A percentile compares a stretch with the other conserved stretches of the same genome.
Evolutionary conservation across 163 green algal species (phyloP).

Genomic region (Chlorella variabilis): DNA sequence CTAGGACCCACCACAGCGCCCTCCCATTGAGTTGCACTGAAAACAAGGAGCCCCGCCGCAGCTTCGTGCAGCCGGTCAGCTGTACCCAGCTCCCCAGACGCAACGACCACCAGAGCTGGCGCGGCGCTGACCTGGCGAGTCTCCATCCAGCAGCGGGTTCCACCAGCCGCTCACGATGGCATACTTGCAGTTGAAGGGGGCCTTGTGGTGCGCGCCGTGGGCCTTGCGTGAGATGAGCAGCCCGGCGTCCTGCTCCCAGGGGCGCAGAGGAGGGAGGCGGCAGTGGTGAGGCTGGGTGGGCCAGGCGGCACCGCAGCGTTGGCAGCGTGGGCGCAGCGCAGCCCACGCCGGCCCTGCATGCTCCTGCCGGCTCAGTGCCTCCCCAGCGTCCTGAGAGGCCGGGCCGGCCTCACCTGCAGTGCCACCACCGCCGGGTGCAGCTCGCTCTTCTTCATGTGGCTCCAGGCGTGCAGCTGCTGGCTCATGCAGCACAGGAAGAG

Average conservation of each 20-base stretch:
- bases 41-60: too few relatives aligned
- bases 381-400: too few relatives aligned
- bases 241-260: conserved; percentile 74
- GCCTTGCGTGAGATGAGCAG: conserved; percentile 88
- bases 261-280: not conserved
- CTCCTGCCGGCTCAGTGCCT: too few relatives aligned
- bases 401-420: conserved; percentile 71
- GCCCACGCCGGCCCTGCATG: too few relatives aligned
- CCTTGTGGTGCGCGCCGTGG: conserved; percentile 94
- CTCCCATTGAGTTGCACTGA: too few relatives aligned
- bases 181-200: conserved; percentile 98
- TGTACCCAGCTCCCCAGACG: not conserved
- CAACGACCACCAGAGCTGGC: too few relatives aligned
- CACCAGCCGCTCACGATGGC: conserved; percentile 94
- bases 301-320: too few relatives aligned
- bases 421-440: conserved; percentile 72
- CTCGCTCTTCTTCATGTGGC: conserved; percentile 90
- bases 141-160: conserved; percentile 88
- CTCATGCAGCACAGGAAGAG: conserved; percentile 87
- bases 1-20: too few relatives aligned
- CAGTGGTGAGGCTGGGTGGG: too few relatives aligned
- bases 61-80: too few relatives aligned
- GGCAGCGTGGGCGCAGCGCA: too few relatives aligned
- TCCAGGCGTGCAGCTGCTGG: conserved; percentile 98
- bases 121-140: conserved; percentile 35